phyloP scores from a whole-genome alignment of 768 basidiomycete species.

The Cystofilobasidium macerans region DNA sequence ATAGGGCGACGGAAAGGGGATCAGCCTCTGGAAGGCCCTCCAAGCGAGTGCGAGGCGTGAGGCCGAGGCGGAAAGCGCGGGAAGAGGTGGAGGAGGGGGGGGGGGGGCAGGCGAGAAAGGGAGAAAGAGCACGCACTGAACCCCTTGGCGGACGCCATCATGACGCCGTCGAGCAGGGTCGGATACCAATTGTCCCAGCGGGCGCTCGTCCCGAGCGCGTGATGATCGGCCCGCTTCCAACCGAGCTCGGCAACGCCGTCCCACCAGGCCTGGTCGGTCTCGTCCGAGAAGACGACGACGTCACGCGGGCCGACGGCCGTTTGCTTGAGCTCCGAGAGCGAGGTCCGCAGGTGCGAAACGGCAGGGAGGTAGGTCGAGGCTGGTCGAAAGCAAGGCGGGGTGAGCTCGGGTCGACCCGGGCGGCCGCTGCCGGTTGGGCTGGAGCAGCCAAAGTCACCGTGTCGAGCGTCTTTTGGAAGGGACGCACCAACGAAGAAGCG shows the following conservation, averaged over 20 bases:
- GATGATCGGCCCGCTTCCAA: conserved; percentile 10
- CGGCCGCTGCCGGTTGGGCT: too few species aligned
- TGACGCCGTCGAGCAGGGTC: conserved; percentile 11
- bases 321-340: neutral
- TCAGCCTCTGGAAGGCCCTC: too few species aligned
- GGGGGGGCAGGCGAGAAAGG: too few species aligned
- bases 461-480: conserved; percentile 6
- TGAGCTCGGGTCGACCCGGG: neutral
- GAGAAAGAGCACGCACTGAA: neutral
- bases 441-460: conserved; percentile 10
- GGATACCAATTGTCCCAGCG: conserved; percentile 10
- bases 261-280: conserved; percentile 14
- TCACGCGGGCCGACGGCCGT: neutral
- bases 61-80: too few species aligned
- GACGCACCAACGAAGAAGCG: too few species aligned
- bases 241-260: neutral
- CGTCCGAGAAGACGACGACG: conserved; percentile 8
- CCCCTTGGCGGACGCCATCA: conserved; percentile 4
- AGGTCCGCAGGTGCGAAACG: neutral
- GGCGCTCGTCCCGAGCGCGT: neutral
- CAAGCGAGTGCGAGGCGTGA: too few species aligned
- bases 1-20: too few species aligned
- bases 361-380: conserved; percentile 5
- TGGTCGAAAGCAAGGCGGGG: conserved; percentile 4
- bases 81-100: too few species aligned